Evolutionary conservation across 2,329 filamentous ascomycete species (phyloP), one percentile per base, ranked within the genome.

Genomic region (Rutstroemia sp.): DNA sequence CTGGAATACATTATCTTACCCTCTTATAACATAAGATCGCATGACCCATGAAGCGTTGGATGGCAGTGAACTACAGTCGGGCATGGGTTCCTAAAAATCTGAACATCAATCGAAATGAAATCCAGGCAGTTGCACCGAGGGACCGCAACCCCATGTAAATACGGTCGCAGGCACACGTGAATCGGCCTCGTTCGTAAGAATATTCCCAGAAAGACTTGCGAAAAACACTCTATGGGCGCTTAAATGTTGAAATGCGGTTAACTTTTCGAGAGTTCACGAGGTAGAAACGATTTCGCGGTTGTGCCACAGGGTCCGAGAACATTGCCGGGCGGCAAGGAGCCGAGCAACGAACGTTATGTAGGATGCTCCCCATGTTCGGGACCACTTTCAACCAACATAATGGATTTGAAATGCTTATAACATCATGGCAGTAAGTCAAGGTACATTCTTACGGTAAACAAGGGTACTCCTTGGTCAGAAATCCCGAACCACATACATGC

Each of bases 311-410:
- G 19, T 25, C 51, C 42, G 19, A 37, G 5, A n/a, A 48, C 12
- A 12, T 27, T 27, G 6, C 51, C n/a, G 44, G 51, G 51, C 51
- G 51, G 51, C 30, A 16, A 12, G 30, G 10, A 4, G 12, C 30
- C 30, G 30, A 12, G 9, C 4, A 48, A 9, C 39, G 14, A 48
- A 9, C 39, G 14, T 5, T 5, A 4, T 27, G 38, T 14, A 41
- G 21, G 21, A 54, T 41, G 8, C 19, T 39, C 19, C 25, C 34
- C 21, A 30, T 34, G 44, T 27, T 25, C 7, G 34, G 34, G 19
- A 48, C 44, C 51, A 41, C 51, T 48, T 48, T 42, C 8, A 23
- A 48, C 34, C 19, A 54, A 48, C 34, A 27, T 7, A 48, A 42
- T 42, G 16, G 39, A n/a, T 19, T 42, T 10, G 16, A 3, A n/a